phyloP scores from a whole-genome alignment of 345 rosid genomes.

The Salix caprea region DNA sequence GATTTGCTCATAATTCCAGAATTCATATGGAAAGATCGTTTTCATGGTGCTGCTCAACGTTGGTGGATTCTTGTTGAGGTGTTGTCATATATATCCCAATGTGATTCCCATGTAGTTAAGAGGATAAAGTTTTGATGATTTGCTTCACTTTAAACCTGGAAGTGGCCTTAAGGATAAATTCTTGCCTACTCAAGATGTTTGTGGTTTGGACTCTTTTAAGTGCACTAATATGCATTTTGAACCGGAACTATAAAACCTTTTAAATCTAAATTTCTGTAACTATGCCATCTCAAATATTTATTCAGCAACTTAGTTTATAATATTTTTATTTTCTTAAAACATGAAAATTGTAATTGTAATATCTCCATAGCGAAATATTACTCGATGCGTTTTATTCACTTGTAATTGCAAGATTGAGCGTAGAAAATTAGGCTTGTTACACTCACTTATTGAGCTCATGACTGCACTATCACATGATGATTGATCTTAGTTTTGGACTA shows the following conservation, averaged over 20 bases:
- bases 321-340: not conserved
- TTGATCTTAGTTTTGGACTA: not conserved
- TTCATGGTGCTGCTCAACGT: conserved; percentile 81
- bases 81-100: conserved; percentile 12
- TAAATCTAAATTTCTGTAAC: not conserved
- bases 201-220: not conserved
- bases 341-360: too few relatives aligned
- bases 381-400: not conserved
- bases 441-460: not conserved
- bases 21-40: conserved; percentile 89
- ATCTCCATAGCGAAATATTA: too few relatives aligned
- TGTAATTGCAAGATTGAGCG: too few relatives aligned
- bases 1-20: conserved; percentile 82
- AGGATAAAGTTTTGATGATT: not conserved
- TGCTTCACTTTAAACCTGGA: not conserved
- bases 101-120: conserved; percentile 1
- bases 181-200: not conserved
- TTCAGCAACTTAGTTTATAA: not conserved
- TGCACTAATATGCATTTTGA: not conserved
- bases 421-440: too few relatives aligned
- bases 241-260: not conserved
- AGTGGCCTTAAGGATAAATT: not conserved
- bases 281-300: not conserved
- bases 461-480: not conserved
- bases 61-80: conserved; percentile 99